Conservation (phyloP, 495 filamentous ascomycete species). For the Hyaloscypha hepaticicola region DNA sequence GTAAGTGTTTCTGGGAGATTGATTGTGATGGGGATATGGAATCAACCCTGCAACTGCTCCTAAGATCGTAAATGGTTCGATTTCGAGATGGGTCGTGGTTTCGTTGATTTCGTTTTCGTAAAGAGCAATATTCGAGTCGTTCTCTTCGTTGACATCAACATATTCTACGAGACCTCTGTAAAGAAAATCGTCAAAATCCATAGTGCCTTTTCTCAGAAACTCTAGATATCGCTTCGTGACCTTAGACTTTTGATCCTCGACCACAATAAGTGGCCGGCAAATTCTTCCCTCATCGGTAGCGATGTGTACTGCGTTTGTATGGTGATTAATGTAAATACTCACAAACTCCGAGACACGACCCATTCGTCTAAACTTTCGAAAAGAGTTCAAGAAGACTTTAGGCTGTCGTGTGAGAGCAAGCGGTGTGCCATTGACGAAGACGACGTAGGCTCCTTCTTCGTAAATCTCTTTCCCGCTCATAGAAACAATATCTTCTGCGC, state of each 20-base stretch:
- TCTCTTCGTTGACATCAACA: constrained; percentile 97
- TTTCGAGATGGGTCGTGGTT: constrained; percentile 89
- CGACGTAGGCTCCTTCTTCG: constrained; percentile 74
- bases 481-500: constrained; percentile 72
- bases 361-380: constrained; percentile 79
- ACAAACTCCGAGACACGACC: constrained; percentile 92
- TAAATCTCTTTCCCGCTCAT: constrained; percentile 82
- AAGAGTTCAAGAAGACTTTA: constrained; percentile 76
- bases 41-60: constrained; percentile 97
- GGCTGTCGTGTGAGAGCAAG: constrained; percentile 79
- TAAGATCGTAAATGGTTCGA: constrained; percentile 95
- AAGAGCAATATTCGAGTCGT: constrained; percentile 88
- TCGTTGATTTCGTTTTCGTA: constrained; percentile 78
- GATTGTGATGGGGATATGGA: constrained; percentile 98
- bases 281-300: constrained; percentile 96
- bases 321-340: constrained; percentile 91
- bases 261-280: constrained; percentile 91
- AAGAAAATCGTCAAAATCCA: constrained; percentile 92
- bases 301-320: constrained; percentile 88
- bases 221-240: constrained; percentile 74
- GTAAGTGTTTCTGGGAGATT: constrained; percentile 98
- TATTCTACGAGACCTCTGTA: constrained; percentile 89
- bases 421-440: constrained; percentile 94
- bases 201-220: constrained; percentile 73
- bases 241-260: constrained; percentile 78